Percentiles rank a stretch among this genome's conserved stretches.
Conservation (phyloP, 805 yeast species). For the Pichia eremophila region DNA sequence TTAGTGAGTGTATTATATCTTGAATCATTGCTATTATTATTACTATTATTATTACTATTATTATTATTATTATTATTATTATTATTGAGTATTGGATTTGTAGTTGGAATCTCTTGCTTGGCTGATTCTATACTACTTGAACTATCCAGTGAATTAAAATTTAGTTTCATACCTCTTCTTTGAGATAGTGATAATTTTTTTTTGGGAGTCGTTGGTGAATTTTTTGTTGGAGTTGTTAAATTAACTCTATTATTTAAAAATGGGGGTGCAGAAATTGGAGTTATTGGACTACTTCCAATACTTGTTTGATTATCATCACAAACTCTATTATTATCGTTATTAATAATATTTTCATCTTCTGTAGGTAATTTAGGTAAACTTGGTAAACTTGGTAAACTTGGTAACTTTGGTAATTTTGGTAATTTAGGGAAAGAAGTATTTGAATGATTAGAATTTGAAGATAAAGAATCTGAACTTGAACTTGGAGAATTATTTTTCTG, state of each 20-base stretch:
- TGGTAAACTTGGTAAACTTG: not conserved
- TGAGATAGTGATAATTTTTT: slow-evolving; percentile 41
- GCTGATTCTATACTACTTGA: slow-evolving; percentile 1
- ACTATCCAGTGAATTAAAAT: slow-evolving; percentile 20
- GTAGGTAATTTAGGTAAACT: too few species aligned
- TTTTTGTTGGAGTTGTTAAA: not conserved
- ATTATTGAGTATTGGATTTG: too few species aligned
- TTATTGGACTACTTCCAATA: not conserved
- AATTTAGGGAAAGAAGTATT: not conserved
- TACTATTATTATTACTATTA: not conserved
- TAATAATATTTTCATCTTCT: not conserved
- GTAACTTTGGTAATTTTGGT: not conserved
- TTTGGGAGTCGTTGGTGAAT: not conserved
- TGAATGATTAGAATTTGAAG: not conserved
- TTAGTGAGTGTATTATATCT: not conserved
- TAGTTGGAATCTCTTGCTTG: too few species aligned
- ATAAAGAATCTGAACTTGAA: not conserved
- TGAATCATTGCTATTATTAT: not conserved
- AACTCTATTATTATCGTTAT: not conserved
- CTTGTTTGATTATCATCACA: not conserved
- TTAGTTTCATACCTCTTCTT: slow-evolving; percentile 45
- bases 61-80: not conserved
- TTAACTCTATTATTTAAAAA: not conserved
- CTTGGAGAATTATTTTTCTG: not conserved
- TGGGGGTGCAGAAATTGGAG: not conserved